phyloP scores from a whole-genome alignment of 2,329 filamentous ascomycete species.

The Macrophomina tecta region DNA sequence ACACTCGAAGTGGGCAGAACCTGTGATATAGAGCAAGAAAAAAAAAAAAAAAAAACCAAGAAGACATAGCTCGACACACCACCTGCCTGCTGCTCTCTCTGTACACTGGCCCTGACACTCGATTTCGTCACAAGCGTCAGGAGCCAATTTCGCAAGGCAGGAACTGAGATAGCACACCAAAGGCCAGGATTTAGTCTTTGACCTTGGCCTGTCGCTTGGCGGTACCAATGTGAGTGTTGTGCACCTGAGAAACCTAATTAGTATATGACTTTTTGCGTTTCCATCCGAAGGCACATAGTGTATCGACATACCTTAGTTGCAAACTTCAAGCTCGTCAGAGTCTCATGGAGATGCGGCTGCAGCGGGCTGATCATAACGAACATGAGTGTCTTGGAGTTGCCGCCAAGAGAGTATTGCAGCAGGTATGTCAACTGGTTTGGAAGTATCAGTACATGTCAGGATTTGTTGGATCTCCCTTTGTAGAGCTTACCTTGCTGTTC shows the following conservation, averaged over 20 bases:
- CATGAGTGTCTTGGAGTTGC: conserved; percentile 98
- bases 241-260: conserved; percentile 58
- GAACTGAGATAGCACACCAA: neutral
- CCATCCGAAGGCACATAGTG: neutral
- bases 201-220: conserved; percentile 76
- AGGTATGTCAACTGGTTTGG: conserved; percentile 73
- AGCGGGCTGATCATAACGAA: conserved; percentile 97
- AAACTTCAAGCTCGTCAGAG: conserved; percentile 91
- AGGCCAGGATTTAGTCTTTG: conserved; percentile 41
- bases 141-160: neutral
- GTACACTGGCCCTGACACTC: conserved; percentile 15
- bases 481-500: conserved; percentile 77
- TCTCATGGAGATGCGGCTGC: conserved; percentile 89
- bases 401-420: conserved; percentile 90
- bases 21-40: conserved; percentile 21
- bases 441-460: conserved; percentile 32
- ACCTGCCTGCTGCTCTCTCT: neutral
- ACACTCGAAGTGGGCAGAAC: neutral
- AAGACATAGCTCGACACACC: neutral
- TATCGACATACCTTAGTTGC: conserved; percentile 77
- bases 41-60: neutral
- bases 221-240: conserved; percentile 91
- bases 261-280: neutral
- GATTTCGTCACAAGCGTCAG: conserved; percentile 13
- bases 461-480: neutral